A percentile compares a stretch with the other conserved stretches of the same genome.
Evolutionary conservation across 257 asterid genomes (phyloP).

Genomic region (Solanum paucissectum): DNA sequence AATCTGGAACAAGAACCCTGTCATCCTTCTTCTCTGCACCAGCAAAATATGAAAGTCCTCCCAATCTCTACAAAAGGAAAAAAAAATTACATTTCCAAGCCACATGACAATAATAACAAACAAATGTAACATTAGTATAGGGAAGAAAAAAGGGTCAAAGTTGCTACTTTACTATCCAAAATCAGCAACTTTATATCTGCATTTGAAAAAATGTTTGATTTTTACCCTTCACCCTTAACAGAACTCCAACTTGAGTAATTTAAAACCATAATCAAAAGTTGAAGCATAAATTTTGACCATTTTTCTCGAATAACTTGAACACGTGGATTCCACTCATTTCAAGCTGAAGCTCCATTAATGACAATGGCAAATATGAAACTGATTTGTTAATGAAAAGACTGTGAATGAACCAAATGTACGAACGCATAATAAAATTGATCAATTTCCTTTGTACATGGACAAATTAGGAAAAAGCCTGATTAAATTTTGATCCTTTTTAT

Average conservation of each 20-base stretch:
- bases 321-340: neutral
- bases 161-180: neutral
- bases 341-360: neutral
- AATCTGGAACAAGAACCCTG: slow-evolving; percentile 88
- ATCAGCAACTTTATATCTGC: neutral
- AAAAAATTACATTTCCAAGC: neutral
- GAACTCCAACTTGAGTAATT: neutral
- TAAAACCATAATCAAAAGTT: neutral
- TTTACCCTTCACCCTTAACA: neutral
- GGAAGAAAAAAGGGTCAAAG: neutral
- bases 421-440: neutral
- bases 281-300: neutral
- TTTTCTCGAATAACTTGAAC: neutral
- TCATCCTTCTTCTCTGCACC: slow-evolving; percentile 98
- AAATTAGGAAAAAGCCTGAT: neutral
- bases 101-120: neutral
- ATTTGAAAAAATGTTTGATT: neutral
- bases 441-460: neutral
- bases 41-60: slow-evolving; percentile 85
- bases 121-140: neutral
- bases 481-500: neutral
- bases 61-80: slow-evolving; percentile 43
- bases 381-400: neutral
- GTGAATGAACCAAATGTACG: neutral
- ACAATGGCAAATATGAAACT: neutral